Evolutionary conservation across 2,329 filamentous ascomycete genomes (phyloP).

Genomic region (Chaetomium sp.): DNA sequence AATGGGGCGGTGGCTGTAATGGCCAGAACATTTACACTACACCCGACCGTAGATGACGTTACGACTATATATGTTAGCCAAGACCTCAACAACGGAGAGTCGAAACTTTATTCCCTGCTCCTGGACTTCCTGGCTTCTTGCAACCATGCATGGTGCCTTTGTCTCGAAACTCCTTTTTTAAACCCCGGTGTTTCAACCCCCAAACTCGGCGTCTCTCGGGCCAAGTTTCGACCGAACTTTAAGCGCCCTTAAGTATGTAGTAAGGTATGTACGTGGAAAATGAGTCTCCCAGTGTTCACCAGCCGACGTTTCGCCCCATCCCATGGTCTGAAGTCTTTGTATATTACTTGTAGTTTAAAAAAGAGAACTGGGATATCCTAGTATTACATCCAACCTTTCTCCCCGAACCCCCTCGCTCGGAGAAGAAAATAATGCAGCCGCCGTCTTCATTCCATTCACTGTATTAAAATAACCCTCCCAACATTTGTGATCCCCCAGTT

Average conservation of each 20-base stretch:
- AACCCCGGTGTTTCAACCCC: background rate
- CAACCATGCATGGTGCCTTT: no score
- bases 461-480: background rate
- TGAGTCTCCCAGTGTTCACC: no score
- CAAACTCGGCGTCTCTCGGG: background rate
- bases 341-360: conserved; percentile 4
- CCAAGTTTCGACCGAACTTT: background rate
- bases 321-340: background rate
- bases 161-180: no score
- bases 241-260: no score
- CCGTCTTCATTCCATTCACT: background rate
- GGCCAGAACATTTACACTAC: no score
- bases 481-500: background rate
- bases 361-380: conserved; percentile 33
- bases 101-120: no score
- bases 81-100: no score
- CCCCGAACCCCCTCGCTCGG: conserved; percentile 1
- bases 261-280: no score
- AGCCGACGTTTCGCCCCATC: background rate
- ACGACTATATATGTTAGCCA: no score
- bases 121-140: no score
- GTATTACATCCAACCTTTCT: conserved; percentile 28
- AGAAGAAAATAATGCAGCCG: background rate
- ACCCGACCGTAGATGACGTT: no score
- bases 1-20: no score